Evolutionary conservation across 176 grass and related monocot species (phyloP), one percentile per base, ranked within the genome.

Genomic region (Eragrostis nindensis): DNA sequence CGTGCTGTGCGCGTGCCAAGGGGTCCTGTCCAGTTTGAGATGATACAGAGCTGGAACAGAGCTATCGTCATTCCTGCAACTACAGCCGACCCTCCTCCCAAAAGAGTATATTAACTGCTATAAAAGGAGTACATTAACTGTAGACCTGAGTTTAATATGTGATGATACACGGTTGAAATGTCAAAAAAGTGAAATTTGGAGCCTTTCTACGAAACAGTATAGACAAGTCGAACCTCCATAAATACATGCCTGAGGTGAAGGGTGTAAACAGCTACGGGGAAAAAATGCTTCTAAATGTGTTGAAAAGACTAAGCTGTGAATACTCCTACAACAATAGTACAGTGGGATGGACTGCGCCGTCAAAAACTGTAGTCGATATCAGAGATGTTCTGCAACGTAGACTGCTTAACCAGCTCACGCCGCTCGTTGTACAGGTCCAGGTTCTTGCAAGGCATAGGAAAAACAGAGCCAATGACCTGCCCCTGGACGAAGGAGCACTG

Each of bases 291-390:
- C 56, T 76, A 70, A 56, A 68, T 42, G 47, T 75, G 57, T 74
- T 59, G 42, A 68, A 78, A 44, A 3, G 55, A 86, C 74, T 46
- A 68, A 43, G 39, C 83, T 89, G 69, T 65, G 15, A 70, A 74
- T 72, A 78, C 69, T 54, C 68, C 79, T 88, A 85, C 46, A 80
- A 19, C 42, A 77, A 63, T 56, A 43, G 6, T 84, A 86, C 73
- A 73, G 19, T 60, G 9, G 75, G 48, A 36, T 3, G 26, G 71
- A 43, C 41, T 10, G 3, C 77, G 74, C 42, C 83, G 48, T 95
- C 93, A 95, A 80, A 95, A 88, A 92, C 73, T 91, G 86, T 95
- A 95, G 86, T 95, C 90, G 60, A 95, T 88, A 86, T 95, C 90
- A 45, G 93, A 92, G 45, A 89, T 80, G 53, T 95, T 95, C 43